phyloP scores from a whole-genome alignment of 352 stramenopile genomes.

The Peronospora farinosa region DNA sequence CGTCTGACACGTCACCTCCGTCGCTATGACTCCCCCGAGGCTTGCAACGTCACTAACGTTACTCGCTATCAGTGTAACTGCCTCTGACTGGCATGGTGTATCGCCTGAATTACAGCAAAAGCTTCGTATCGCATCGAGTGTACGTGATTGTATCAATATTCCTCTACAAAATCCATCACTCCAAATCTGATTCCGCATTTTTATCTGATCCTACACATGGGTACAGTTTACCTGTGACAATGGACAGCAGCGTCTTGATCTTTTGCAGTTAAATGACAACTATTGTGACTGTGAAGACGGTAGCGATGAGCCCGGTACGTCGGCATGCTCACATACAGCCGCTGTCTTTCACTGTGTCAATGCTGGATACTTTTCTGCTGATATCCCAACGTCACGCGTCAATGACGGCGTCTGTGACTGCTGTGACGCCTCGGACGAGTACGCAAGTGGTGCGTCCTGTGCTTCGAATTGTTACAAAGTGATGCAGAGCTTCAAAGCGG shows the following conservation, averaged over 20 bases:
- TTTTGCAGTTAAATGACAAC: constrained; percentile 84
- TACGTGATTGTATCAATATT: constrained; percentile 27
- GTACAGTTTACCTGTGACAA: constrained; percentile 68
- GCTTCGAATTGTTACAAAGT: constrained; percentile 27
- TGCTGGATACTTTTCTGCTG: constrained; percentile 45
- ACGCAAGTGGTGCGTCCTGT: constrained; percentile 33
- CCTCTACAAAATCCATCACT: not conserved
- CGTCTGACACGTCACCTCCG: constrained; percentile 25
- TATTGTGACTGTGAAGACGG: constrained; percentile 92
- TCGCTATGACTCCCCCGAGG: constrained; percentile 16
- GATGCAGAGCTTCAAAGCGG: constrained; percentile 38
- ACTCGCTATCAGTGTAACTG: constrained; percentile 8
- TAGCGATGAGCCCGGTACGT: constrained; percentile 86
- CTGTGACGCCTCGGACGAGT: constrained; percentile 94
- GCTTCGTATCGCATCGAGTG: constrained; percentile 29
- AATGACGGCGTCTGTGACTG: constrained; percentile 96
- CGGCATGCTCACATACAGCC: constrained; percentile 51
- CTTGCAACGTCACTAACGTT: constrained; percentile 17
- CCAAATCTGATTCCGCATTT: constrained; percentile 2
- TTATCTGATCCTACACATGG: constrained; percentile 4
- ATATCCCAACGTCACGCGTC: constrained; percentile 60
- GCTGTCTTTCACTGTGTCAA: constrained; percentile 39
- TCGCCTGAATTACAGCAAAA: constrained; percentile 36
- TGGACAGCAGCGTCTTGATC: constrained; percentile 41
- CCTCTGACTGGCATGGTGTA: constrained; percentile 35